Evolutionary conservation across 2,329 filamentous ascomycete species (phyloP).

Genomic region (Fonsecaea erecta): DNA sequence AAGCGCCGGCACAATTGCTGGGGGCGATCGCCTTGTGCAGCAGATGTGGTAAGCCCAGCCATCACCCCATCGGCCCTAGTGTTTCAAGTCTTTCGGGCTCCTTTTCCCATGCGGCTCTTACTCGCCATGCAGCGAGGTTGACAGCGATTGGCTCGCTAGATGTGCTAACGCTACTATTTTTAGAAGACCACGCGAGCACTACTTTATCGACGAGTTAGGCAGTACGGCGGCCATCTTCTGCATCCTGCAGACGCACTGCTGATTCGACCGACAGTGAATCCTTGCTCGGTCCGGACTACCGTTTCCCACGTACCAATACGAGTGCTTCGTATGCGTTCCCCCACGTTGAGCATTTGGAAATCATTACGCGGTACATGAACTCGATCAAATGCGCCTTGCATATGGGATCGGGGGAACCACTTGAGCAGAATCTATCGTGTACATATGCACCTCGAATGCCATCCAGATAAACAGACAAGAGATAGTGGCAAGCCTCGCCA

Average conservation of each 20-base stretch:
- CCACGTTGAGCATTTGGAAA: background rate
- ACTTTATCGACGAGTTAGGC: too few relatives aligned
- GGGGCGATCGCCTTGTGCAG: background rate
- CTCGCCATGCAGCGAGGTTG: background rate
- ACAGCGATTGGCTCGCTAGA: slow-evolving; percentile 6
- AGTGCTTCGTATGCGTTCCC: background rate
- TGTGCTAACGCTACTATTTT: background rate
- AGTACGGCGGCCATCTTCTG: background rate
- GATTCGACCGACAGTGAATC: background rate
- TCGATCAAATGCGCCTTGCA: background rate
- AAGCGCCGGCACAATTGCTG: slow-evolving; percentile 10
- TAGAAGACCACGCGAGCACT: slow-evolving; percentile 14
- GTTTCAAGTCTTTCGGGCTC: slow-evolving; percentile 16
- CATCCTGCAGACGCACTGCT: background rate
- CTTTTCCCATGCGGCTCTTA: slow-evolving; percentile 1
- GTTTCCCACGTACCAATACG: background rate
- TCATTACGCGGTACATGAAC: background rate
- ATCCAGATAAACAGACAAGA: background rate
- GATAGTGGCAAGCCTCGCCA: background rate
- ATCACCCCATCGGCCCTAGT: background rate
- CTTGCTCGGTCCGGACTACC: background rate
- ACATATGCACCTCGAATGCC: too few relatives aligned
- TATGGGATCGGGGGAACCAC: too few relatives aligned
- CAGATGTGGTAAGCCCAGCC: background rate
- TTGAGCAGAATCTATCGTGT: too few relatives aligned